Percentiles rank a stretch among this genome's conserved stretches.
These are phyloP conservation scores for Fusarium papillatum DNA, from an alignment of 2,329 filamentous ascomycete genomes.

Conservation along the genomic window DNA sequence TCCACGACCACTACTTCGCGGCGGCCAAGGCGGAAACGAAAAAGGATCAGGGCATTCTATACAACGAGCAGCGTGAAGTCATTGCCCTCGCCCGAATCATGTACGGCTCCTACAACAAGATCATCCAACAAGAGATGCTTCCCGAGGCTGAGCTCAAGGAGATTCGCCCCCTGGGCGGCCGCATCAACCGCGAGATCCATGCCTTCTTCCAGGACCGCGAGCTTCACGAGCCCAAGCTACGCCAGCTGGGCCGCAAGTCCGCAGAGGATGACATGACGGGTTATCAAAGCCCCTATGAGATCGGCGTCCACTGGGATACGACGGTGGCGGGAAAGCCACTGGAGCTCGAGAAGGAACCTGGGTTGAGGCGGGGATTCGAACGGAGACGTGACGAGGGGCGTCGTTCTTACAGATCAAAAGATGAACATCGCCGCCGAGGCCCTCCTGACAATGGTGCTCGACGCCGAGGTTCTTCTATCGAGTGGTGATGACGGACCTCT, in stretches of 20 bases:
- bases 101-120: constrained; percentile 59
- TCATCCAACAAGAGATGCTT: constrained; percentile 57
- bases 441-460: background rate
- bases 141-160: constrained; percentile 48
- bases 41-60: constrained; percentile 42
- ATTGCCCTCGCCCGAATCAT: constrained; percentile 60
- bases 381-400: background rate
- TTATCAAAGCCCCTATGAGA: constrained; percentile 25
- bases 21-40: constrained; percentile 36
- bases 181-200: constrained; percentile 54
- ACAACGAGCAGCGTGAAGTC: constrained; percentile 56
- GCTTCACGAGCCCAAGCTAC: constrained; percentile 49
- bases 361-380: background rate
- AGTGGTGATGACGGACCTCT: constrained; percentile 1
- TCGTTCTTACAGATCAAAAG: background rate
- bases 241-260: constrained; percentile 29
- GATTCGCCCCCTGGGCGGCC: constrained; percentile 49
- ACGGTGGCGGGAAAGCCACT: constrained; percentile 29
- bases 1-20: constrained; percentile 54
- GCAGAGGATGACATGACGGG: constrained; percentile 38
- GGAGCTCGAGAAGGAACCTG: background rate
- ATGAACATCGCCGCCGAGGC: background rate
- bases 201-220: constrained; percentile 52
- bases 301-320: constrained; percentile 51
- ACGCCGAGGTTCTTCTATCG: constrained; percentile 2